A percentile compares a stretch with the other conserved stretches of the same genome.
phyloP scores from a whole-genome alignment of 2,329 filamentous ascomycete genomes.

The Calonectria henricotiae region DNA sequence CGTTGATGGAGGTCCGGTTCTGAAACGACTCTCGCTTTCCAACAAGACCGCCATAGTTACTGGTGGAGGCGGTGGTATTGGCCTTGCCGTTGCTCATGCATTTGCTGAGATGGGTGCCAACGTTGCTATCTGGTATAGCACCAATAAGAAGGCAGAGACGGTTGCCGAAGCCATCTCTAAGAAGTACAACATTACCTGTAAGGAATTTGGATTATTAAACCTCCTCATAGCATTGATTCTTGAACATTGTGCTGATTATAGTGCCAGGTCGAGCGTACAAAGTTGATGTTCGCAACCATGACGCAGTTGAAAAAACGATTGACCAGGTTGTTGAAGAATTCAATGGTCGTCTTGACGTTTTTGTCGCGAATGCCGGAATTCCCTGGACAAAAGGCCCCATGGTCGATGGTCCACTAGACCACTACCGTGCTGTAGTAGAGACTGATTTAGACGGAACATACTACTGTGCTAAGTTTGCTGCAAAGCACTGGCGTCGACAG shows the following conservation, averaged over 20 bases:
- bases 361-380: conserved; percentile 83
- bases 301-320: conserved; percentile 67
- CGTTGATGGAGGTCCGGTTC: background rate
- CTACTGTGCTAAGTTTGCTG: conserved; percentile 80
- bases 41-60: conserved; percentile 79
- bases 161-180: conserved; percentile 74
- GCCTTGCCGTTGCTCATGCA: conserved; percentile 73
- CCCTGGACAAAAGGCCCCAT: conserved; percentile 79
- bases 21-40: conserved; percentile 71
- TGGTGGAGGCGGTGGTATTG: conserved; percentile 76
- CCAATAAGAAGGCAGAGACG: conserved; percentile 73
- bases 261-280: conserved; percentile 72
- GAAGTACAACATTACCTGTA: conserved; percentile 77
- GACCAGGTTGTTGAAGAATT: conserved; percentile 73
- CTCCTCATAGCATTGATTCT: background rate
- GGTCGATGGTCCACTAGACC: conserved; percentile 75
- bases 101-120: conserved; percentile 79
- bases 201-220: conserved; percentile 49
- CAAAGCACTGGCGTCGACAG: conserved; percentile 78
- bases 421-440: conserved; percentile 78
- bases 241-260: background rate
- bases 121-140: conserved; percentile 79
- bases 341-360: conserved; percentile 81
- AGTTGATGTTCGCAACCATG: conserved; percentile 70
- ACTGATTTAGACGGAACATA: conserved; percentile 83